phyloP scores from a whole-genome alignment of 2,329 filamentous ascomycete genomes.

The Massarina eburnea region DNA sequence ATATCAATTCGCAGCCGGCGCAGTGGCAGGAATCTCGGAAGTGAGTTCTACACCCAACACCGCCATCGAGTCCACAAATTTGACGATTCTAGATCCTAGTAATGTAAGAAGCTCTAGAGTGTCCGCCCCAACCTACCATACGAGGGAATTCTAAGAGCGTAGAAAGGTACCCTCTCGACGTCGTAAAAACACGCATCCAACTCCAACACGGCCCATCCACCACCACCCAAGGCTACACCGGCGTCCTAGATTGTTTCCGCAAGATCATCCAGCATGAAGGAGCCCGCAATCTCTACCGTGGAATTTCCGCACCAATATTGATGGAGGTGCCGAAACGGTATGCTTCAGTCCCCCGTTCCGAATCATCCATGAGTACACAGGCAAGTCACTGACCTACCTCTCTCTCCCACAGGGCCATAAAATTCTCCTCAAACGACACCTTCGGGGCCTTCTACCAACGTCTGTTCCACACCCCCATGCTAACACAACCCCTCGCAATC shows the following conservation, averaged over 20 bases:
- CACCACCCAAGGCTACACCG: constrained; percentile 27
- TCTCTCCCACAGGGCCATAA: constrained; percentile 23
- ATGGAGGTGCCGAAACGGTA: constrained; percentile 36
- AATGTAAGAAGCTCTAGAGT: constrained; percentile 17
- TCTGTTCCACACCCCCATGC: constrained; percentile 19
- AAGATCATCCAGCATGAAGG: constrained; percentile 32
- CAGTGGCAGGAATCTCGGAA: constrained; percentile 25
- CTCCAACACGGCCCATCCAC: constrained; percentile 26
- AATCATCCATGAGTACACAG: neutral
- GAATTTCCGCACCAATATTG: constrained; percentile 34
- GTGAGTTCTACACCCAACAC: constrained; percentile 5
- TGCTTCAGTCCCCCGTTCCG: neutral
- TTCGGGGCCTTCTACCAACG: constrained; percentile 27
- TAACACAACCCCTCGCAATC: constrained; percentile 30
- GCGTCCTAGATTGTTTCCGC: constrained; percentile 31
- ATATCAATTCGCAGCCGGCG: constrained; percentile 36
- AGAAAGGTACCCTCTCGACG: constrained; percentile 37
- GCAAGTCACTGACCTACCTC: neutral
- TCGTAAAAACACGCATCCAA: constrained; percentile 36
- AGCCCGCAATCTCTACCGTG: constrained; percentile 25
- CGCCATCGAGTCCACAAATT: neutral
- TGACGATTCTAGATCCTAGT: constrained; percentile 21
- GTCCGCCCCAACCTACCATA: neutral
- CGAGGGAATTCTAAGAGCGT: constrained; percentile 20
- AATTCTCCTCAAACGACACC: constrained; percentile 36